Evolutionary conservation across 2,329 filamentous ascomycete species (phyloP).

Genomic region (Verticillium nubilum): DNA sequence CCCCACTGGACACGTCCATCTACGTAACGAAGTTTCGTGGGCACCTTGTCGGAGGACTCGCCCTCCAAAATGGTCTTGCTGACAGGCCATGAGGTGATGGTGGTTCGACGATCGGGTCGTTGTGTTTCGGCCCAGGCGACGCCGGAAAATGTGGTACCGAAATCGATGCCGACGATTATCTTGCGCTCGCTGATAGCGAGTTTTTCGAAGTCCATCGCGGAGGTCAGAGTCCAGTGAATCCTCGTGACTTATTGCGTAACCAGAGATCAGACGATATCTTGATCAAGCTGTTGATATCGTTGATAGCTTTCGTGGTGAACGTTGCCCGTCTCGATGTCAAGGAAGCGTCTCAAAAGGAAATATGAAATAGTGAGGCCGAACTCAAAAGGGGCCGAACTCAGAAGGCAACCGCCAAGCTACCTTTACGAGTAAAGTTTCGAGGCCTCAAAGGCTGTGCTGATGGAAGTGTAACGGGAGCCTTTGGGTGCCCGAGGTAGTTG

Average conservation of each 20-base stretch:
- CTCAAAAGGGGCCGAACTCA: too few relatives aligned
- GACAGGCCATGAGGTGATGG: conserved; percentile 40
- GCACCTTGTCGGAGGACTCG: conserved; percentile 40
- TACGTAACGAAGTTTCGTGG: conserved; percentile 40
- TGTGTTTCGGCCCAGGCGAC: conserved; percentile 42
- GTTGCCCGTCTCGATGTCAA: too few relatives aligned
- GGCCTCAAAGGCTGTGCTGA: neutral
- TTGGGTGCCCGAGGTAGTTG: neutral
- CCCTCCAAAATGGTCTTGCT: conserved; percentile 26
- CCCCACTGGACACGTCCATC: conserved; percentile 11
- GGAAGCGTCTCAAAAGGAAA: too few relatives aligned
- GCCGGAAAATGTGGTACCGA: conserved; percentile 48
- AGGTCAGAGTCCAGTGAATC: too few relatives aligned
- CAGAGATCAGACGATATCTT: too few relatives aligned
- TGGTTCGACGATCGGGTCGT: conserved; percentile 29
- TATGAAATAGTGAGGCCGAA: too few relatives aligned
- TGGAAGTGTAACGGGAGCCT: neutral
- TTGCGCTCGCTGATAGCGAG: conserved; percentile 28
- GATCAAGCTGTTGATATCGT: too few relatives aligned
- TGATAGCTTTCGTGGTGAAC: too few relatives aligned
- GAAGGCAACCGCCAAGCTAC: too few relatives aligned
- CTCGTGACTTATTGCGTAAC: too few relatives aligned
- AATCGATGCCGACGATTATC: conserved; percentile 49
- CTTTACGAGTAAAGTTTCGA: too few relatives aligned
- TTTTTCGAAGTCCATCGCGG: conserved; percentile 28